Percentiles rank a stretch among this genome's conserved stretches.
Conservation (phyloP, 2,329 filamentous ascomycete genomes). For the Chaetothyriales sp. region DNA sequence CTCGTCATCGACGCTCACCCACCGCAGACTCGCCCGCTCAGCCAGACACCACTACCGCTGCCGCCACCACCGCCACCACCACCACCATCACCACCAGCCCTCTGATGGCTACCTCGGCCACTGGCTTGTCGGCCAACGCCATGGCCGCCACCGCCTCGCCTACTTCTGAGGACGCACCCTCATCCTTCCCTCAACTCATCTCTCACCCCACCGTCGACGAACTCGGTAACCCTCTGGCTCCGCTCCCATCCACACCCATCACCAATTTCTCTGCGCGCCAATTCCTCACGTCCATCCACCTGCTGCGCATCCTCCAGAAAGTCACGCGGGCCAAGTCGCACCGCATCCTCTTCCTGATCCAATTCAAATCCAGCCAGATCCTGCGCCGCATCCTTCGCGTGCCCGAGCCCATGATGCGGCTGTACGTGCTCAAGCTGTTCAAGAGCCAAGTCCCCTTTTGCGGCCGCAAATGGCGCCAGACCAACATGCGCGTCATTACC, state of each 20-base stretch:
- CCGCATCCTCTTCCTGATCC: slow-evolving; percentile 80
- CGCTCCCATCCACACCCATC: slow-evolving; percentile 61
- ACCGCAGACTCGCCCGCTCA: slow-evolving; percentile 23
- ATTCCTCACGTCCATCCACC: slow-evolving; percentile 91
- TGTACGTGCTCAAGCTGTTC: slow-evolving; percentile 95
- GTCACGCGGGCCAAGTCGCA: slow-evolving; percentile 93
- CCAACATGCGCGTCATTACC: slow-evolving; percentile 97
- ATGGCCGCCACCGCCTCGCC: neutral
- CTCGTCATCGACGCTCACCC: slow-evolving; percentile 41
- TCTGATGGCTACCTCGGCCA: neutral
- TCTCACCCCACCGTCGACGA: slow-evolving; percentile 60
- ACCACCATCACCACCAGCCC: neutral
- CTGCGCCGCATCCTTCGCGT: slow-evolving; percentile 84
- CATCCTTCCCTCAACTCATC: slow-evolving; percentile 6
- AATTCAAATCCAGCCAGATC: slow-evolving; percentile 89
- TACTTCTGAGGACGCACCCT: neutral
- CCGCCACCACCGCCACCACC: too few species aligned
- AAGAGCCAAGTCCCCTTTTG: slow-evolving; percentile 98
- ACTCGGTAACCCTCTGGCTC: slow-evolving; percentile 59
- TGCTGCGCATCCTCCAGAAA: slow-evolving; percentile 92
- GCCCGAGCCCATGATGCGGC: slow-evolving; percentile 70
- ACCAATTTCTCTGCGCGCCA: slow-evolving; percentile 86
- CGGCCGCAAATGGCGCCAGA: slow-evolving; percentile 93
- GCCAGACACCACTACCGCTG: slow-evolving; percentile 1
- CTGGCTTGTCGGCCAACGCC: neutral